Conservation (phyloP, 2,329 filamentous ascomycete species). For the Cryphonectria carpinicola region DNA sequence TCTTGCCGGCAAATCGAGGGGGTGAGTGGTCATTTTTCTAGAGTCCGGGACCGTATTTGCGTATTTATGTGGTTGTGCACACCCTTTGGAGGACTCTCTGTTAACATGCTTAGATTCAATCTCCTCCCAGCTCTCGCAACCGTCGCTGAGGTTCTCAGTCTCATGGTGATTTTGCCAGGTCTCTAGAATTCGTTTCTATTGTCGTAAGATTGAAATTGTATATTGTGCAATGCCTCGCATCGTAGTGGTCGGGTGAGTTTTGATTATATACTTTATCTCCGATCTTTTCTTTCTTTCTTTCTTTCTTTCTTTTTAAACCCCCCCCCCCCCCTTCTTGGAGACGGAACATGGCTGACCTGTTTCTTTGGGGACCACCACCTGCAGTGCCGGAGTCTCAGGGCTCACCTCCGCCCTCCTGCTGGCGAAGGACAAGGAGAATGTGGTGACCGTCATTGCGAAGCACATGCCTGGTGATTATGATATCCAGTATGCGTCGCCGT, state of each 20-base stretch:
- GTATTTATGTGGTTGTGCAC: not conserved
- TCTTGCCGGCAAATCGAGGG: not conserved
- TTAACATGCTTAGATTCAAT: not conserved
- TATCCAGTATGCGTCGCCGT: constrained; percentile 86
- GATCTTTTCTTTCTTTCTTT: not conserved
- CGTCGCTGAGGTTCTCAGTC: not conserved
- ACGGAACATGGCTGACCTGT: not conserved
- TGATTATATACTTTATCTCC: not conserved
- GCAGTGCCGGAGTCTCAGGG: constrained; percentile 54
- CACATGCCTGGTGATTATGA: constrained; percentile 95
- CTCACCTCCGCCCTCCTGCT: constrained; percentile 56
- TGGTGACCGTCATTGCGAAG: constrained; percentile 59
- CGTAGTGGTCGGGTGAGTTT: constrained; percentile 43
- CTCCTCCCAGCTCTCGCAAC: not conserved
- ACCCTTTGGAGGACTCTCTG: not conserved
- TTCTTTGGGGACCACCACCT: not conserved
- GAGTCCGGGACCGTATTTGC: not conserved
- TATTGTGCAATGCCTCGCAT: constrained; percentile 40
- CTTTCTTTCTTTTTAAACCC: no score
- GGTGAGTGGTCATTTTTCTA: not conserved
- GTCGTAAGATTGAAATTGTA: not conserved
- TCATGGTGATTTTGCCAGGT: not conserved
- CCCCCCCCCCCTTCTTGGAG: not conserved
- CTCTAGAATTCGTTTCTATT: not conserved
- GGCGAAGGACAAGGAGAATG: constrained; percentile 48